phyloP scores from a whole-genome alignment of 2,329 filamentous ascomycete genomes.

The Trichoderma sp. region DNA sequence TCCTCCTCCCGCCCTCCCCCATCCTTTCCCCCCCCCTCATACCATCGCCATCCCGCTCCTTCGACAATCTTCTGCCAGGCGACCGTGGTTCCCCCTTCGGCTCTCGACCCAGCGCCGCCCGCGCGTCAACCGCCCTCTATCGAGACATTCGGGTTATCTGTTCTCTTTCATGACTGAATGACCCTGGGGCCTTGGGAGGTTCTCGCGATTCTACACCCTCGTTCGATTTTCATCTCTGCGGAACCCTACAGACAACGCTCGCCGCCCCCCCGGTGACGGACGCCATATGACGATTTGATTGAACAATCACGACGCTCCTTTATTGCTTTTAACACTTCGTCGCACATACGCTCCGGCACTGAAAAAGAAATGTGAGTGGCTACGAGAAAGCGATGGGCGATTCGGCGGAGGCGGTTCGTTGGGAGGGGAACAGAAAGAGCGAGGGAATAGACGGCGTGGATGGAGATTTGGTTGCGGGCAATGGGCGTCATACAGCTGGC shows the following conservation, averaged over 20 bases:
- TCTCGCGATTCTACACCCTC: conserved; percentile 37
- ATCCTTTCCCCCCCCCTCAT: conserved; percentile 36
- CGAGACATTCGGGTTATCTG: conserved; percentile 26
- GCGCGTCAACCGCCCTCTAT: conserved; percentile 34
- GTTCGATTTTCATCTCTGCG: conserved; percentile 31
- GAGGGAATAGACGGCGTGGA: background rate
- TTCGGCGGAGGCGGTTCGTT: background rate
- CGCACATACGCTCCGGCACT: conserved; percentile 29
- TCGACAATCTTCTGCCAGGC: conserved; percentile 33
- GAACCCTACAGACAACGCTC: background rate
- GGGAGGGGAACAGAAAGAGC: background rate
- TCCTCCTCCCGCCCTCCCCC: conserved; percentile 35
- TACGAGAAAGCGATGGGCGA: background rate
- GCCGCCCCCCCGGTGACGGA: conserved; percentile 31
- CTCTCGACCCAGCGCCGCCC: conserved; percentile 38
- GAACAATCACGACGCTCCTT: conserved; percentile 53
- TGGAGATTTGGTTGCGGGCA: background rate
- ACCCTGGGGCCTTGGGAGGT: conserved; percentile 39
- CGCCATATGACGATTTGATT: conserved; percentile 39
- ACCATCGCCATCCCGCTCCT: conserved; percentile 36
- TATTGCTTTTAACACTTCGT: conserved; percentile 31
- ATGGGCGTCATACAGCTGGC: background rate
- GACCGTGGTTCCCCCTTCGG: conserved; percentile 39
- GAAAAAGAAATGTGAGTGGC: conserved; percentile 32
- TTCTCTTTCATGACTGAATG: conserved; percentile 34